Percentiles rank a stretch among this genome's conserved stretches.
Conservation (phyloP, 306 rosid genomes). For the Canavalia gladiata region DNA sequence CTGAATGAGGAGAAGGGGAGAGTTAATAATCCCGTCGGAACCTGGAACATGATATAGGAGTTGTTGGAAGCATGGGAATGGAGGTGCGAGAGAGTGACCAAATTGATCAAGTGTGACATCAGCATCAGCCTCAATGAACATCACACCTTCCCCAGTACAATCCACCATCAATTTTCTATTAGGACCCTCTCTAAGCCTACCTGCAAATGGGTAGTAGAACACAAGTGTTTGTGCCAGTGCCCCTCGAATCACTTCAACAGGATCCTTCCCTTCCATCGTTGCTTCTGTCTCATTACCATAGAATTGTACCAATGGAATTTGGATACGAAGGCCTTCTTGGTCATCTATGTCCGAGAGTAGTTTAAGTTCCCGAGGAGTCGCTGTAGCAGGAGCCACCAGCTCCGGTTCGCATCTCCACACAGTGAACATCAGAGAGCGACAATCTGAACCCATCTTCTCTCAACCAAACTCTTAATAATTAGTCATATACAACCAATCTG, state of each 20-base stretch:
- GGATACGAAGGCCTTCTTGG: slow-evolving; percentile 17
- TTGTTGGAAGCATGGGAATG: slow-evolving; percentile 56
- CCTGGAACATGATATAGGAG: slow-evolving; percentile 56
- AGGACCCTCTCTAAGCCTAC: slow-evolving; percentile 43
- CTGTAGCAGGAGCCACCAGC: slow-evolving; percentile 42
- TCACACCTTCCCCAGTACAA: slow-evolving; percentile 23
- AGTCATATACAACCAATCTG: too few species aligned
- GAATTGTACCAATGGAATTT: neutral
- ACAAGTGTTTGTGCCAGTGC: slow-evolving; percentile 43
- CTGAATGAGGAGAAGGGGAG: slow-evolving; percentile 55
- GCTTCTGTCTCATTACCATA: neutral
- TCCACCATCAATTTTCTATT: slow-evolving; percentile 53
- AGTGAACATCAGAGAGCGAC: neutral
- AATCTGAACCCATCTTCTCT: neutral
- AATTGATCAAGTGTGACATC: slow-evolving; percentile 41
- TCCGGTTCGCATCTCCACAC: slow-evolving; percentile 14
- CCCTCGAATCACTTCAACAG: neutral
- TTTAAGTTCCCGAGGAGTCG: slow-evolving; percentile 37
- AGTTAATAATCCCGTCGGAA: slow-evolving; percentile 34
- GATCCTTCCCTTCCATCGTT: slow-evolving; percentile 41
- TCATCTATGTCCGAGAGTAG: slow-evolving; percentile 48
- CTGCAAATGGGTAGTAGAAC: slow-evolving; percentile 48
- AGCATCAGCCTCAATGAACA: slow-evolving; percentile 15
- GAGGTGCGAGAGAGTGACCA: slow-evolving; percentile 54
- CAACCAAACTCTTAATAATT: too few species aligned